These are phyloP conservation scores for Botrytis paeoniae DNA, from an alignment of 2,329 filamentous ascomycete genomes.

Conservation along the genomic window DNA sequence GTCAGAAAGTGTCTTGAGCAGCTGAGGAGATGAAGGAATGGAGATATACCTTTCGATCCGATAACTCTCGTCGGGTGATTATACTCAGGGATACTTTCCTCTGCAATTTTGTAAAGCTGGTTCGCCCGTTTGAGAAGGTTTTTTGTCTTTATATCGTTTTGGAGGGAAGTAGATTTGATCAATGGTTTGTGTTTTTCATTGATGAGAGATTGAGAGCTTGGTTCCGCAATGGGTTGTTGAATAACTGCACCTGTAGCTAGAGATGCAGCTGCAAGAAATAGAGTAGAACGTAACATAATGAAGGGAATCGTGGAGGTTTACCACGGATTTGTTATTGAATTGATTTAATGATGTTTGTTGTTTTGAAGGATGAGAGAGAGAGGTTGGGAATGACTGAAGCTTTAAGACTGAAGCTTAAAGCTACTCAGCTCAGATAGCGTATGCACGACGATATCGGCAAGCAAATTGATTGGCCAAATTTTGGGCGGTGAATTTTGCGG, in stretches of 20 bases:
- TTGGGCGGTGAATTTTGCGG: neutral
- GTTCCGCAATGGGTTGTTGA: conserved; percentile 27
- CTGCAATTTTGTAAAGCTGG: conserved; percentile 60
- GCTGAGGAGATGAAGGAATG: conserved; percentile 2
- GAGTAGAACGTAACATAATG: conserved; percentile 16
- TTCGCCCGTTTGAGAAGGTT: conserved; percentile 59
- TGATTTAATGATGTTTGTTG: neutral
- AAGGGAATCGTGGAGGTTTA: neutral
- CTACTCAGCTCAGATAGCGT: neutral
- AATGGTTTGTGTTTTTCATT: conserved; percentile 25
- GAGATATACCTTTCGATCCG: conserved; percentile 55
- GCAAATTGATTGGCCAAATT: neutral
- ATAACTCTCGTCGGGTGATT: conserved; percentile 70
- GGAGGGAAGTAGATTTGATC: conserved; percentile 53
- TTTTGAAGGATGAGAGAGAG: conserved; percentile 2
- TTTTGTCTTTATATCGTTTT: conserved; percentile 53
- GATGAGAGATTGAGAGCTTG: conserved; percentile 27
- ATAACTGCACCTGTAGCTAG: conserved; percentile 23
- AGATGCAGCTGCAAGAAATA: conserved; percentile 19
- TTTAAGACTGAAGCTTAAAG: neutral
- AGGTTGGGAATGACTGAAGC: conserved; percentile 8
- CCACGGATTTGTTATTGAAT: neutral
- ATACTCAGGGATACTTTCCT: conserved; percentile 57
- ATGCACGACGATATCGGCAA: conserved; percentile 11
- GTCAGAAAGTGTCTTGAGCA: conserved; percentile 13